Conservation (phyloP, 2,329 filamentous ascomycete species). For the Verticillium nubilum region DNA sequence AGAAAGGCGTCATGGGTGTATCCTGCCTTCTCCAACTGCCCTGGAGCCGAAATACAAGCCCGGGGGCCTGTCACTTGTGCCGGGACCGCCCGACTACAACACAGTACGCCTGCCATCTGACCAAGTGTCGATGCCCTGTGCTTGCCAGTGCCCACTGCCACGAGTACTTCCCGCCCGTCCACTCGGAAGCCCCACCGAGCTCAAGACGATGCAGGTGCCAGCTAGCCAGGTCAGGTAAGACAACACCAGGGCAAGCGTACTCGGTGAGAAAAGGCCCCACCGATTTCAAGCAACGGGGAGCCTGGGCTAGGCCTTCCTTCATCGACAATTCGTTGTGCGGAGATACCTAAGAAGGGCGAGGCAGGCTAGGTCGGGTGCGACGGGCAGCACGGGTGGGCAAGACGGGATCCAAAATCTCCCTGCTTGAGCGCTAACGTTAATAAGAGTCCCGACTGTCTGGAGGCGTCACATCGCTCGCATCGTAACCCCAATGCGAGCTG, state of each 20-base stretch:
- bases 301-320: neutral
- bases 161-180: neutral
- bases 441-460: neutral
- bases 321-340: neutral
- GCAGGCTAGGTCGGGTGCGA: neutral
- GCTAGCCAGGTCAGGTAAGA: neutral
- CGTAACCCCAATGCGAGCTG: neutral
- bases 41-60: neutral
- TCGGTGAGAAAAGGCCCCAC: neutral
- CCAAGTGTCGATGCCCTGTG: neutral
- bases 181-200: conserved; percentile 1
- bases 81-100: neutral
- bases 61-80: neutral
- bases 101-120: neutral
- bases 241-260: neutral
- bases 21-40: neutral
- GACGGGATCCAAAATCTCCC: neutral
- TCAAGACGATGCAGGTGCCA: neutral
- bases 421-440: neutral
- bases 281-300: neutral
- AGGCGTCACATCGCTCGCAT: neutral
- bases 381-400: neutral
- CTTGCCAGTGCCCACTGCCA: neutral
- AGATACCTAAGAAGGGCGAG: neutral
- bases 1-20: neutral